Percentiles rank a stretch among this genome's conserved stretches.
These are phyloP conservation scores for Xylaria sp. DNA, from an alignment of 2,329 filamentous ascomycete genomes.

Conservation along the genomic window DNA sequence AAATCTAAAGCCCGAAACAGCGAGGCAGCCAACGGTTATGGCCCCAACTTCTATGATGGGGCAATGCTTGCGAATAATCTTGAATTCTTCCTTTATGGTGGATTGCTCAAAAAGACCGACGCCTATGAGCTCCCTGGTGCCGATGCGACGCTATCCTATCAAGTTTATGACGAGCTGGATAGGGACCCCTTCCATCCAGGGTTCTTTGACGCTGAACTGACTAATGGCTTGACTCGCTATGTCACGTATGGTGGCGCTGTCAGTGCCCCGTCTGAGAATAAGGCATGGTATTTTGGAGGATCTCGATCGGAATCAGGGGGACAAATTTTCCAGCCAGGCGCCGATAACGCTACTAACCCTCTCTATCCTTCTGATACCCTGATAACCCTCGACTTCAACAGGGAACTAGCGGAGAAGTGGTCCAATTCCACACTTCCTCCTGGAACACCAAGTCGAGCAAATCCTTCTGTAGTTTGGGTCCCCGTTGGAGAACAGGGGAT, in stretches of 20 bases:
- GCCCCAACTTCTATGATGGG: constrained; percentile 66
- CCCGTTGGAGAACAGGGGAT: constrained; percentile 79
- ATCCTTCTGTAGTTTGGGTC: constrained; percentile 73
- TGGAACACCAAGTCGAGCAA: constrained; percentile 60
- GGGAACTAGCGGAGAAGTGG: constrained; percentile 59
- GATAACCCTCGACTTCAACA: constrained; percentile 65
- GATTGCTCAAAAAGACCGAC: constrained; percentile 49
- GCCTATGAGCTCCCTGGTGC: constrained; percentile 47
- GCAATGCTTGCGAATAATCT: constrained; percentile 68
- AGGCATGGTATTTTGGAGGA: constrained; percentile 74
- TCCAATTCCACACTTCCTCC: constrained; percentile 59
- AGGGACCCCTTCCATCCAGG: constrained; percentile 50
- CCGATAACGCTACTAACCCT: constrained; percentile 47
- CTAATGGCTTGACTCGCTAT: constrained; percentile 61
- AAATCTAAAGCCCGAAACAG: constrained; percentile 55
- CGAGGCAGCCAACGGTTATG: constrained; percentile 54
- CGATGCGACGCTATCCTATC: constrained; percentile 56
- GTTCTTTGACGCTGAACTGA: constrained; percentile 50
- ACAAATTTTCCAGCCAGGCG: constrained; percentile 48
- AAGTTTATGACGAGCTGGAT: constrained; percentile 54
- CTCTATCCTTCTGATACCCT: constrained; percentile 60
- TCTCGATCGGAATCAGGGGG: constrained; percentile 58
- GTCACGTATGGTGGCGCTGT: constrained; percentile 68
- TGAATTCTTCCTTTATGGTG: constrained; percentile 70
- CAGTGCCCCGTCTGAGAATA: constrained; percentile 71